Conservation (phyloP, 2,329 filamentous ascomycete genomes). For the Lachnellula cervina region DNA sequence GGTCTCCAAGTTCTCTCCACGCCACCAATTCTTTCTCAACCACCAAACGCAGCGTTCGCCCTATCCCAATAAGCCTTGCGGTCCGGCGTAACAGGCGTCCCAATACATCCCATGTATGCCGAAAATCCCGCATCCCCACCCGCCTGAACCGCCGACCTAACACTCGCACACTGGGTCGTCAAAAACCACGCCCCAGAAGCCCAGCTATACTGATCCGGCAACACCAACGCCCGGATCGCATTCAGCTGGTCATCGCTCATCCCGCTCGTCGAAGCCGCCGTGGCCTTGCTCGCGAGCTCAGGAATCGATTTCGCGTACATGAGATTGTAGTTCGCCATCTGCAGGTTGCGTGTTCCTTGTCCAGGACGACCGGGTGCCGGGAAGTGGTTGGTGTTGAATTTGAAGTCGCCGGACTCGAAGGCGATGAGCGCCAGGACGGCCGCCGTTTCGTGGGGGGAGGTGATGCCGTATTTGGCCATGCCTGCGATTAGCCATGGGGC, state of each 20-base stretch:
- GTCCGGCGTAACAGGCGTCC: constrained; percentile 41
- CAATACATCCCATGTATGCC: constrained; percentile 51
- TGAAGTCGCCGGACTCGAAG: constrained; percentile 57
- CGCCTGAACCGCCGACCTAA: constrained; percentile 38
- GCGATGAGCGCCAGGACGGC: constrained; percentile 57
- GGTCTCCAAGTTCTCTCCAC: too few relatives aligned
- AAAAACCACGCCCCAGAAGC: constrained; percentile 59
- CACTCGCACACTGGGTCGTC: constrained; percentile 46
- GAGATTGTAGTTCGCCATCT: constrained; percentile 49
- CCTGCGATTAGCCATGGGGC: constrained; percentile 45
- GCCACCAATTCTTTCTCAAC: not conserved
- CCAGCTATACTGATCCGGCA: constrained; percentile 47
- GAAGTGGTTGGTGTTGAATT: constrained; percentile 57
- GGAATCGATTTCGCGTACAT: constrained; percentile 48
- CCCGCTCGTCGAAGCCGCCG: constrained; percentile 26
- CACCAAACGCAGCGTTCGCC: constrained; percentile 41
- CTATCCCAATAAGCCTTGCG: constrained; percentile 45
- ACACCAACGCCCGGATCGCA: constrained; percentile 45
- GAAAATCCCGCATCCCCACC: constrained; percentile 45
- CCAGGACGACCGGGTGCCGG: constrained; percentile 44
- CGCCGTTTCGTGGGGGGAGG: constrained; percentile 49
- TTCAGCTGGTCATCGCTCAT: constrained; percentile 35
- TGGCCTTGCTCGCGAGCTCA: constrained; percentile 35
- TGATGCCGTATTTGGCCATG: constrained; percentile 51
- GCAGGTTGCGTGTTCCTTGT: constrained; percentile 63